Conservation (phyloP, 1,284 basidiomycete genomes). For the Apiotrichum laibachii region DNA sequence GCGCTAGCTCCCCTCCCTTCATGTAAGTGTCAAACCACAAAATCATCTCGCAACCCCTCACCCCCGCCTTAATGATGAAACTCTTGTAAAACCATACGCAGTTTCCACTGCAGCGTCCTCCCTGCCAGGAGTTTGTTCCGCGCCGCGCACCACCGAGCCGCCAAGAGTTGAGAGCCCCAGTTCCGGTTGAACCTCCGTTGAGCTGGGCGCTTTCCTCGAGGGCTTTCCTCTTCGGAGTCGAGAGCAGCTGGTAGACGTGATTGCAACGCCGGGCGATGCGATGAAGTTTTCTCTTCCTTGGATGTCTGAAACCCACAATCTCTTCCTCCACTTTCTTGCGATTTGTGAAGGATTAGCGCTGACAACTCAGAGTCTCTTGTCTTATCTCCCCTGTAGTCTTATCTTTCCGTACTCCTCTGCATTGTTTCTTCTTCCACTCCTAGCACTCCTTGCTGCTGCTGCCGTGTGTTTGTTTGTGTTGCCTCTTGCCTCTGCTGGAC, state of each 20-base stretch:
- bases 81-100: constrained; percentile 53
- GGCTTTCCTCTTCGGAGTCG: constrained; percentile 19
- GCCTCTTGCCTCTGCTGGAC: too few relatives aligned
- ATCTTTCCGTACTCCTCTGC: background rate
- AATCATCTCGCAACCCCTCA: background rate
- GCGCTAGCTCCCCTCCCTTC: background rate
- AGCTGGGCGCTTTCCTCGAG: constrained; percentile 35
- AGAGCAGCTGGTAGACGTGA: constrained; percentile 25
- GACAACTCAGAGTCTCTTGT: background rate
- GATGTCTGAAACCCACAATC: constrained; percentile 48
- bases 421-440: background rate
- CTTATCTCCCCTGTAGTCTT: background rate
- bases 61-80: constrained; percentile 41
- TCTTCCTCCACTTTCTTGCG: constrained; percentile 5
- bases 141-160: constrained; percentile 31
- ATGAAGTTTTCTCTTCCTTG: constrained; percentile 54
- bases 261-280: constrained; percentile 39
- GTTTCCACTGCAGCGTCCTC: constrained; percentile 54
- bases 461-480: background rate
- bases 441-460: background rate
- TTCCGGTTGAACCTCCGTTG: constrained; percentile 49
- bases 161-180: constrained; percentile 24
- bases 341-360: constrained; percentile 5
- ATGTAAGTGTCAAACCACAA: constrained; percentile 10
- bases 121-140: constrained; percentile 49